phyloP scores from a whole-genome alignment of 805 yeast species.

The Torulaspora quercuum region DNA sequence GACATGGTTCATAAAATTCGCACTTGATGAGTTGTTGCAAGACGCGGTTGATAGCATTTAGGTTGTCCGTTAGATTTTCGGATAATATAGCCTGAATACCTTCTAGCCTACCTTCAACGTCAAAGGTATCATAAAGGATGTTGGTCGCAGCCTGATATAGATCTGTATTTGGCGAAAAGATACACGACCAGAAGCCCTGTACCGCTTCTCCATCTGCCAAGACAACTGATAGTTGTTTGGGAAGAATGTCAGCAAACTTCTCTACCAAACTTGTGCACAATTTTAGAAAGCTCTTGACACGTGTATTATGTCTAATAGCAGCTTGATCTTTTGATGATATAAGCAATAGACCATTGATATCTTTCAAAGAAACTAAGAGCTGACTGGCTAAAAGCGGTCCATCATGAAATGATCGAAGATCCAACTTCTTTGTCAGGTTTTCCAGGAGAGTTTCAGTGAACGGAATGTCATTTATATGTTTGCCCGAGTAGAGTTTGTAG shows the following conservation, averaged over 20 bases:
- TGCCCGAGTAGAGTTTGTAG: conserved; percentile 35
- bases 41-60: conserved; percentile 48
- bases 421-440: conserved; percentile 26
- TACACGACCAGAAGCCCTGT: conserved; percentile 69
- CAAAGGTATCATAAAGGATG: conserved; percentile 70
- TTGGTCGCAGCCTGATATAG: conserved; percentile 69
- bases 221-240: conserved; percentile 39
- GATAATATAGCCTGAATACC: conserved; percentile 58
- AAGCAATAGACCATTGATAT: conserved; percentile 34
- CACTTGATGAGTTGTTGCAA: conserved; percentile 45
- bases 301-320: conserved; percentile 27
- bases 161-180: conserved; percentile 57
- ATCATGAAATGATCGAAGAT: conserved; percentile 31
- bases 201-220: conserved; percentile 44
- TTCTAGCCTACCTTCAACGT: conserved; percentile 75
- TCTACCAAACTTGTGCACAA: conserved; percentile 37
- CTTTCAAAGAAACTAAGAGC: conserved; percentile 30
- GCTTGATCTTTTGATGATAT: conserved; percentile 22
- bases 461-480: conserved; percentile 28
- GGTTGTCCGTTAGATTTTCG: conserved; percentile 42
- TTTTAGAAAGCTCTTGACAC: conserved; percentile 30
- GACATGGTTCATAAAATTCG: conserved; percentile 65
- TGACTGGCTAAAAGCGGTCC: conserved; percentile 34
- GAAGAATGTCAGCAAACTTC: conserved; percentile 42
- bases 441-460: conserved; percentile 36